Evolutionary conservation across 345 rosid species (phyloP), one percentile per base, ranked within the genome.

Genomic region (Gossypium longicalyx): DNA sequence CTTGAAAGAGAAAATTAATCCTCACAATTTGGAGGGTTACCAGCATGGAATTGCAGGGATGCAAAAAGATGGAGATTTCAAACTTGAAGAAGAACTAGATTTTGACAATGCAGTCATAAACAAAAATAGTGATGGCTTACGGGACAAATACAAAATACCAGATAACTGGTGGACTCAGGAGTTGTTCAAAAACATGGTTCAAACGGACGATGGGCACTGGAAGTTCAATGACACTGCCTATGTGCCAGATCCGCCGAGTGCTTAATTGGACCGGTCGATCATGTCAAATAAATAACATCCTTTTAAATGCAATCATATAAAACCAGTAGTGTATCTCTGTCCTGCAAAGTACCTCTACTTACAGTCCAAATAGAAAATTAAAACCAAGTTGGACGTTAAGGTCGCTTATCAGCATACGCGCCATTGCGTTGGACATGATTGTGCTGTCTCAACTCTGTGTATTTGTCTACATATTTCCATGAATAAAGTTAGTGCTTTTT

Each of bases 31-130:
- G 47, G 68, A 78, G 29, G 27, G 19, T 25, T 82, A 82, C 19
- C 17, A 61, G n/a, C 80, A 79, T 59, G 70, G 53, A 49, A 19
- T 82, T 12, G 80, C 82, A n/a, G 78, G 80, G 51, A 12, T 67
- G 10, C 71, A 81, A 22, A 77, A 43, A 17, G 7, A 17, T 3
- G 29, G 53, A 23, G 66, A 71, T 0, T 77, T 78, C 22, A 53
- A 72, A 12, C 49, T 78, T 34, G 71, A 17, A 47, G 67, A 69
- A 38, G 25, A 69, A 51, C 59, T 76, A 16, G 27, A 49, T 3
- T 73, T 65, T 51, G 70, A 70, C 20, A 51, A 25, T 25, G 2
- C 66, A 7, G 17, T 62, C 0, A 12, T 78, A 51, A 79, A 79
- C 73, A 79, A 79, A 64, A 1, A 1, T 2, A 0, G 0, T 3